Conservation (phyloP, 106 monocot species). For the Platanthera guangdongensis region DNA sequence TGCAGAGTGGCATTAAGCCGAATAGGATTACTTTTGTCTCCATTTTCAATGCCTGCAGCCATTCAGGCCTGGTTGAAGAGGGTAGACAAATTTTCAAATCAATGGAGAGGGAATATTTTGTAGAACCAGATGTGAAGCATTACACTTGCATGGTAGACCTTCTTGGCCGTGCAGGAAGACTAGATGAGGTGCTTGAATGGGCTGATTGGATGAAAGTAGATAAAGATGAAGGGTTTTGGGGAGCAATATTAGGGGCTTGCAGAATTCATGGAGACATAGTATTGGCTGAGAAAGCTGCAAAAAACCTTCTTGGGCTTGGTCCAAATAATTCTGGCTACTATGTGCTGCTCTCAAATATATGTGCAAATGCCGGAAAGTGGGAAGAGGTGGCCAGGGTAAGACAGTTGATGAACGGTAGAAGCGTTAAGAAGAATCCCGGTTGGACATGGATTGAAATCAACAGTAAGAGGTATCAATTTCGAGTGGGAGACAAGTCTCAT, state of each 20-base stretch:
- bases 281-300: slow-evolving; percentile 38
- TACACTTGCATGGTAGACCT: slow-evolving; percentile 48
- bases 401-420: slow-evolving; percentile 22
- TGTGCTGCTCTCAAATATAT: slow-evolving; percentile 49
- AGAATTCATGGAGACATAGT: slow-evolving; percentile 30
- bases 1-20: slow-evolving; percentile 28
- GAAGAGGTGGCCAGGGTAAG: slow-evolving; percentile 37
- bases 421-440: slow-evolving; percentile 40
- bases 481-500: slow-evolving; percentile 35
- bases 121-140: slow-evolving; percentile 43
- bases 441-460: slow-evolving; percentile 52
- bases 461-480: slow-evolving; percentile 22
- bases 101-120: slow-evolving; percentile 28
- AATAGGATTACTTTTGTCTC: slow-evolving; percentile 41
- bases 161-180: slow-evolving; percentile 41
- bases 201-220: slow-evolving; percentile 19
- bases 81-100: slow-evolving; percentile 22
- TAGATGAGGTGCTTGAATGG: slow-evolving; percentile 29
- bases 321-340: slow-evolving; percentile 42
- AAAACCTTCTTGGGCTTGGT: slow-evolving; percentile 32
- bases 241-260: slow-evolving; percentile 42
- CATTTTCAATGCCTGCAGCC: slow-evolving; percentile 36
- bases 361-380: slow-evolving; percentile 36
- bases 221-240: slow-evolving; percentile 52
- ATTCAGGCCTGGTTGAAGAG: slow-evolving; percentile 40